Conservation (phyloP, 768 basidiomycete genomes). For the Kwoniella dendrophila region DNA sequence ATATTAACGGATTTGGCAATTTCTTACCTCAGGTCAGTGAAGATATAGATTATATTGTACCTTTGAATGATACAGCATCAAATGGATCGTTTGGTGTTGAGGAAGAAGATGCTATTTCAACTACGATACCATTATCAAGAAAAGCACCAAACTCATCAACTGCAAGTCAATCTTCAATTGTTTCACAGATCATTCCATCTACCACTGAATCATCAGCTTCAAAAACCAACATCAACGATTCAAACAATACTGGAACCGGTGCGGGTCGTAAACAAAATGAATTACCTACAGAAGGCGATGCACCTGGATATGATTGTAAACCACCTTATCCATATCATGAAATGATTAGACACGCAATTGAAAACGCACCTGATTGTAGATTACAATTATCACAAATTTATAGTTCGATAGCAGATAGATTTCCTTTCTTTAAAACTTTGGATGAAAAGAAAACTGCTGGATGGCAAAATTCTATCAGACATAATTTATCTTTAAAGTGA, state of each 20-base stretch:
- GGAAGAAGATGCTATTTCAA: constrained; percentile 29
- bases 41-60: constrained; percentile 30
- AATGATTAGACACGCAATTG: constrained; percentile 48
- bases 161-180: constrained; percentile 26
- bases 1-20: constrained; percentile 7
- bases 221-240: too few relatives aligned
- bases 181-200: constrained; percentile 19
- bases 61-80: constrained; percentile 28
- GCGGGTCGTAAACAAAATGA: constrained; percentile 37
- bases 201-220: not conserved
- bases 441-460: constrained; percentile 52
- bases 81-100: not conserved
- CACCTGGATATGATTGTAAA: constrained; percentile 49
- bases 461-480: constrained; percentile 57
- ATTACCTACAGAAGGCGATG: constrained; percentile 40
- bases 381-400: constrained; percentile 47
- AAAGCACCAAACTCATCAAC: constrained; percentile 24
- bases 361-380: constrained; percentile 35
- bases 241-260: not conserved
- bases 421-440: constrained; percentile 49
- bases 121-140: constrained; percentile 7
- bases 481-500: constrained; percentile 56
- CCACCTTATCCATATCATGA: constrained; percentile 51
- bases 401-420: constrained; percentile 41
- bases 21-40: constrained; percentile 19